Conservation (phyloP, 2,329 filamentous ascomycete genomes). For the Rosellinia necatrix region DNA sequence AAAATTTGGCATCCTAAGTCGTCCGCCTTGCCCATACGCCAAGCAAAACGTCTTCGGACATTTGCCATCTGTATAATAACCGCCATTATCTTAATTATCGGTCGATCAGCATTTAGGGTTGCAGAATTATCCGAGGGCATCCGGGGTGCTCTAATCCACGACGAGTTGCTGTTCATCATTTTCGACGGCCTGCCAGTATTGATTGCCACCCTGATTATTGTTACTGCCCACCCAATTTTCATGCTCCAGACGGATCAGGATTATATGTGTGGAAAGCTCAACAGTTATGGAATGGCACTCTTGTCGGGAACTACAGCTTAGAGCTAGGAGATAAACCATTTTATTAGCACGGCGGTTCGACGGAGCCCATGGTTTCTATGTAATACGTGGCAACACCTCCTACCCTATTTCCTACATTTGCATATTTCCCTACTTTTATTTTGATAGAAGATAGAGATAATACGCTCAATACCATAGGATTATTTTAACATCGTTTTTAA, state of each 20-base stretch:
- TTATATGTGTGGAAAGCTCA: not conserved
- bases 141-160: not conserved
- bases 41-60: not conserved
- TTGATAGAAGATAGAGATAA: no score
- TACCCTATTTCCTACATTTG: no score
- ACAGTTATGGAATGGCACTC: not conserved
- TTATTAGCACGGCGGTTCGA: no score
- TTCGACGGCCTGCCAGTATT: slow-evolving; percentile 14
- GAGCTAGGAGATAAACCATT: not conserved
- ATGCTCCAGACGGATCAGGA: slow-evolving; percentile 9
- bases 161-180: slow-evolving; percentile 15
- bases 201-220: slow-evolving; percentile 12
- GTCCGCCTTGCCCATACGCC: not conserved
- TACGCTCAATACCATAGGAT: no score
- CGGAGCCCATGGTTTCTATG: no score
- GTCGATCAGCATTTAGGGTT: slow-evolving; percentile 9
- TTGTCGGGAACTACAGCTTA: not conserved
- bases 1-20: not conserved
- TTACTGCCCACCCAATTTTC: slow-evolving; percentile 8
- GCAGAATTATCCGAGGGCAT: slow-evolving; percentile 16
- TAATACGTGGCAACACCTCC: no score
- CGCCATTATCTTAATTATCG: slow-evolving; percentile 15
- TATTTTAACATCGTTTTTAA: no score
- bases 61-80: slow-evolving; percentile 10
- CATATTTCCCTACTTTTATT: no score